Percentiles rank a stretch among this genome's conserved stretches.
These are phyloP conservation scores for Ustilago bromivora DNA, from an alignment of 1,284 basidiomycete genomes.

Conservation along the genomic window DNA sequence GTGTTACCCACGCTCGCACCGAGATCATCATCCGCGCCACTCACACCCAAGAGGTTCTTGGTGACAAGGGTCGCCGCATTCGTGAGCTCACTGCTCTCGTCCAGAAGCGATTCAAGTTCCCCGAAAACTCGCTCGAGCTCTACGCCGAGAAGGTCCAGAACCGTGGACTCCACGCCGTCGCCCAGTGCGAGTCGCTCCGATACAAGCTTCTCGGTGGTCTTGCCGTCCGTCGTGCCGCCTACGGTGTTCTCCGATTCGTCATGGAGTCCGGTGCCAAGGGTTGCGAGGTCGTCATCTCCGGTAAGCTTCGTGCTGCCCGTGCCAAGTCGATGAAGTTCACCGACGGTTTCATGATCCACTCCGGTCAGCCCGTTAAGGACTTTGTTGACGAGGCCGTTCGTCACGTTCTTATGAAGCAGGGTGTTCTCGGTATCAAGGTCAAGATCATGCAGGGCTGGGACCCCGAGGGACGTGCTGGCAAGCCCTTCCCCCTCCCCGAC, in stretches of 20 bases:
- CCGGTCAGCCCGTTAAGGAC: constrained; percentile 96
- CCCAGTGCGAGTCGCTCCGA: constrained; percentile 97
- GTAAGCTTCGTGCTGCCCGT: constrained; percentile 99
- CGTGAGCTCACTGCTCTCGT: constrained; percentile 98
- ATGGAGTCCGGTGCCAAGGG: constrained; percentile 99
- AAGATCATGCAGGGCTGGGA: constrained; percentile 99
- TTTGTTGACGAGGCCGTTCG: constrained; percentile 98
- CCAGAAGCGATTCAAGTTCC: constrained; percentile 99
- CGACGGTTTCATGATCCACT: constrained; percentile 99
- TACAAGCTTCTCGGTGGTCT: constrained; percentile 99
- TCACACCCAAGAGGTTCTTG: constrained; percentile 99
- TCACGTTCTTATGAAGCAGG: constrained; percentile 98
- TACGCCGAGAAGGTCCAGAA: constrained; percentile 99
- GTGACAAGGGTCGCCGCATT: constrained; percentile 99
- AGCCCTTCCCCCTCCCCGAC: constrained; percentile 94
- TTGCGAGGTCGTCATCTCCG: constrained; percentile 99
- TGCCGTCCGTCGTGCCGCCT: constrained; percentile 98
- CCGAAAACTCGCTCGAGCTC: constrained; percentile 97
- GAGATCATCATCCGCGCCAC: constrained; percentile 99
- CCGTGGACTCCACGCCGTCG: constrained; percentile 97
- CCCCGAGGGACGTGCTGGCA: constrained; percentile 80
- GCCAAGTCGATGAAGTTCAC: constrained; percentile 99
- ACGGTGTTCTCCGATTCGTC: constrained; percentile 99
- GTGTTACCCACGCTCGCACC: constrained; percentile 98
- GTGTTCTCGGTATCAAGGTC: constrained; percentile 99